Conservation (phyloP, 345 rosid species). For the Rhodamnia argentea region DNA sequence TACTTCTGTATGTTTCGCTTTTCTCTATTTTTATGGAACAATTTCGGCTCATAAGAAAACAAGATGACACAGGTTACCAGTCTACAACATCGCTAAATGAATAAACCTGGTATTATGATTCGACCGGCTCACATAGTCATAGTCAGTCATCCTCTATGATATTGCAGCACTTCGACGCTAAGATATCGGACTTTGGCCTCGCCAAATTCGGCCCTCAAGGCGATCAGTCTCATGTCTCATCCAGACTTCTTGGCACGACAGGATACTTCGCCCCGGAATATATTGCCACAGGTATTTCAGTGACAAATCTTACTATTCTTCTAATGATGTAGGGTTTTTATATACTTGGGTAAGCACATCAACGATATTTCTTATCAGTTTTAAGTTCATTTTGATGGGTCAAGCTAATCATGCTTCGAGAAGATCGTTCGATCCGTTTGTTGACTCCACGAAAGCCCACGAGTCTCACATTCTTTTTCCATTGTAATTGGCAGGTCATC, state of each 20-base stretch:
- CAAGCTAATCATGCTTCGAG: neutral
- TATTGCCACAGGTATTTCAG: slow-evolving; percentile 24
- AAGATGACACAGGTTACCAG: neutral
- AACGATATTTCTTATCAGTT: neutral
- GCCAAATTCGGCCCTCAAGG: slow-evolving; percentile 39
- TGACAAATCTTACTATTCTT: neutral
- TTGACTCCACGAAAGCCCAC: neutral
- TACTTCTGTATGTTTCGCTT: slow-evolving; percentile 11
- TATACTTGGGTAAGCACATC: neutral
- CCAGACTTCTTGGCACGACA: slow-evolving; percentile 31
- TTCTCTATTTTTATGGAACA: neutral
- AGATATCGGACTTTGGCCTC: slow-evolving; percentile 41
- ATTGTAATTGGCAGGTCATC: slow-evolving; percentile 5
- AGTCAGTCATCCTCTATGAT: neutral
- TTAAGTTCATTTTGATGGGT: neutral
- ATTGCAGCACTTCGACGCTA: slow-evolving; percentile 35
- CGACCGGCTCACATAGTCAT: neutral
- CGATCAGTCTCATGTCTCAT: slow-evolving; percentile 18
- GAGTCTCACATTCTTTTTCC: neutral
- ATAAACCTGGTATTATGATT: neutral
- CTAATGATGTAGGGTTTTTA: neutral
- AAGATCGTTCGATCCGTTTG: neutral
- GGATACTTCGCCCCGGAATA: slow-evolving; percentile 48
- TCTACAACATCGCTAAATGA: neutral
- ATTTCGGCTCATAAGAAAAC: neutral